Percentiles rank a stretch among this genome's conserved stretches.
phyloP scores from a whole-genome alignment of 2,329 filamentous ascomycete species.

The Drechslera avenae region DNA sequence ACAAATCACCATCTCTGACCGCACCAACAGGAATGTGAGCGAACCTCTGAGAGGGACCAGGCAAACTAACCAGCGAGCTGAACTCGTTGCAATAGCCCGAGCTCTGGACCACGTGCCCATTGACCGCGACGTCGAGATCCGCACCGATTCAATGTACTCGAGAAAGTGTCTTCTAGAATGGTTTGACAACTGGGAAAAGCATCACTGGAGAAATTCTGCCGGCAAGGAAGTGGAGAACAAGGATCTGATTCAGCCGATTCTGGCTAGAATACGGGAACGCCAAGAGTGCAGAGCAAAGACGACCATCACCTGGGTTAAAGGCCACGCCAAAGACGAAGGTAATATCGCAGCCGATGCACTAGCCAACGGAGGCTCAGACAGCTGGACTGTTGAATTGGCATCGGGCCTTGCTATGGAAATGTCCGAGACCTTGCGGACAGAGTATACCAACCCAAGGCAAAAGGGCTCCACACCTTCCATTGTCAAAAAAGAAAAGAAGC shows the following conservation, averaged over 20 bases:
- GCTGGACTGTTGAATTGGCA: conserved; percentile 2
- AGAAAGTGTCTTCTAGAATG: conserved; percentile 89
- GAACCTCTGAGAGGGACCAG: conserved; percentile 73
- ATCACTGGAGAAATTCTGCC: conserved; percentile 76
- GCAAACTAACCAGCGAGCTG: conserved; percentile 97
- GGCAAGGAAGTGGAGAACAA: conserved; percentile 81
- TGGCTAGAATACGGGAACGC: conserved; percentile 73
- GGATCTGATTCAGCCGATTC: conserved; percentile 77
- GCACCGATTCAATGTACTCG: conserved; percentile 87
- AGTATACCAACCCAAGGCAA: neutral
- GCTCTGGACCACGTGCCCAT: conserved; percentile 77
- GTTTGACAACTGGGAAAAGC: conserved; percentile 76
- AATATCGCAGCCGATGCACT: conserved; percentile 76
- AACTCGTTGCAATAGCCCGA: conserved; percentile 84
- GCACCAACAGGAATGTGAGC: conserved; percentile 66
- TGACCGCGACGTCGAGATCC: conserved; percentile 73
- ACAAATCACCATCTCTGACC: conserved; percentile 2
- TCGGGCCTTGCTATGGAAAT: conserved; percentile 6
- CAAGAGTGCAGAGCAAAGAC: conserved; percentile 61
- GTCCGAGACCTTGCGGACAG: conserved; percentile 9
- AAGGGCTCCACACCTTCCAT: too few species aligned
- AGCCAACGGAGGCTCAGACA: conserved; percentile 16
- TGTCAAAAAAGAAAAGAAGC: neutral
- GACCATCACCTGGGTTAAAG: conserved; percentile 86
- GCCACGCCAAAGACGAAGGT: conserved; percentile 73